These are phyloP conservation scores for Lunasporangiospora selenospora DNA, from an alignment of 192 early-diverging fungal genomes.

Conservation along the genomic window DNA sequence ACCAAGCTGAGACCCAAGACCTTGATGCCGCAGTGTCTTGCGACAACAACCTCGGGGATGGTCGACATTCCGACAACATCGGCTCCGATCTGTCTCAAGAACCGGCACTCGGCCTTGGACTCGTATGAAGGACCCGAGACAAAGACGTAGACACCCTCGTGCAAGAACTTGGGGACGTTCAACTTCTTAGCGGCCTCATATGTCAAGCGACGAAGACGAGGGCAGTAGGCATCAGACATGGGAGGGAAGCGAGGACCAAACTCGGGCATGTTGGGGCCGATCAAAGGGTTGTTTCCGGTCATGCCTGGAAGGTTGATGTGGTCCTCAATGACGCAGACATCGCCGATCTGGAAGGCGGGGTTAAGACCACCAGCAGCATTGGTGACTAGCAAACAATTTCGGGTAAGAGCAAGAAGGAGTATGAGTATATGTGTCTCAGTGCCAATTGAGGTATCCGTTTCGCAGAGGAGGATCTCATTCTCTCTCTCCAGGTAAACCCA, in stretches of 20 bases:
- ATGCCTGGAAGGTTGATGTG: conserved; percentile 81
- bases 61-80: conserved; percentile 92
- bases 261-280: conserved; percentile 81
- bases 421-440: too few species aligned
- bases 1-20: conserved; percentile 83
- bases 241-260: conserved; percentile 92
- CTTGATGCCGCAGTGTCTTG: conserved; percentile 81
- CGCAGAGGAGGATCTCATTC: too few species aligned
- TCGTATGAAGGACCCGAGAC: conserved; percentile 95
- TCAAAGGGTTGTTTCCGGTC: conserved; percentile 79
- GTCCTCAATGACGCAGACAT: conserved; percentile 82
- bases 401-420: neutral
- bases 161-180: conserved; percentile 57
- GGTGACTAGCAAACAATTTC: conserved; percentile 61
- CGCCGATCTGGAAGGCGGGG: conserved; percentile 77
- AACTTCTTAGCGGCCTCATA: conserved; percentile 65
- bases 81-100: conserved; percentile 71
- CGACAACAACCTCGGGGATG: conserved; percentile 88
- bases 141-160: conserved; percentile 84
- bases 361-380: conserved; percentile 89
- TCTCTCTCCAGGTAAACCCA: too few species aligned
- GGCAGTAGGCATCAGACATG: conserved; percentile 86
- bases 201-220: conserved; percentile 73
- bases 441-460: too few species aligned
- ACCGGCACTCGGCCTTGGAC: conserved; percentile 81